A percentile compares a stretch with the other conserved stretches of the same genome.
These are phyloP conservation scores for Dothideomycetes sp. DNA, from an alignment of 2,329 filamentous ascomycete species.

Conservation along the genomic window DNA sequence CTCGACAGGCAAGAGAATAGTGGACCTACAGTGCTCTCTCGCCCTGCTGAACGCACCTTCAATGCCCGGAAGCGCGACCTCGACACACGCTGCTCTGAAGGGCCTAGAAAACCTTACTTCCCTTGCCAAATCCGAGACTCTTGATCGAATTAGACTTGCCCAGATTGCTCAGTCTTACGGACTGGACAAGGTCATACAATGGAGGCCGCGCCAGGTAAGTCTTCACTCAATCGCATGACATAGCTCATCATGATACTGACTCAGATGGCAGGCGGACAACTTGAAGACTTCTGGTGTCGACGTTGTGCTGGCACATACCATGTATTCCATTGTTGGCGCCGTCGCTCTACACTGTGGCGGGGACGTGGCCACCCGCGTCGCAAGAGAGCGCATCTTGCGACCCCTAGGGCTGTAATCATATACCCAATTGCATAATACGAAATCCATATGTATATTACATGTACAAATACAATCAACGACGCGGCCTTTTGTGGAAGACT, in stretches of 20 bases:
- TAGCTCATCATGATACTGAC: too few species aligned
- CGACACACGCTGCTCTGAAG: constrained; percentile 59
- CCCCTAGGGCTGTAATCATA: constrained; percentile 24
- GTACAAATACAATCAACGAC: too few species aligned
- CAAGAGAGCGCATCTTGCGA: constrained; percentile 63
- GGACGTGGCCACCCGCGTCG: constrained; percentile 61
- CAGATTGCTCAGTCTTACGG: constrained; percentile 60
- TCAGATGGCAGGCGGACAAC: constrained; percentile 45
- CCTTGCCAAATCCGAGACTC: constrained; percentile 48
- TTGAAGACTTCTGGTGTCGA: constrained; percentile 62
- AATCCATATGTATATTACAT: not conserved
- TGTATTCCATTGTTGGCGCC: constrained; percentile 82
- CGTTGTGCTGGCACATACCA: constrained; percentile 60
- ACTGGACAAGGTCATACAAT: constrained; percentile 65
- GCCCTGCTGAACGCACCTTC: constrained; percentile 42
- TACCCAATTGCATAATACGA: constrained; percentile 8
- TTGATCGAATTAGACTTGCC: constrained; percentile 55
- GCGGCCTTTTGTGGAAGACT: too few species aligned
- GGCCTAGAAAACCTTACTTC: constrained; percentile 62
- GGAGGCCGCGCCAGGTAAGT: constrained; percentile 75
- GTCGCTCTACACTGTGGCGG: constrained; percentile 81
- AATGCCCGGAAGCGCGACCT: constrained; percentile 14
- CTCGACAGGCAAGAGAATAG: constrained; percentile 48
- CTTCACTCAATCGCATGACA: not conserved
- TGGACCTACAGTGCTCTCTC: constrained; percentile 54